Base-by-base conservation (phyloP, 768 basidiomycete species). In the Mycena vitilis region DNA sequence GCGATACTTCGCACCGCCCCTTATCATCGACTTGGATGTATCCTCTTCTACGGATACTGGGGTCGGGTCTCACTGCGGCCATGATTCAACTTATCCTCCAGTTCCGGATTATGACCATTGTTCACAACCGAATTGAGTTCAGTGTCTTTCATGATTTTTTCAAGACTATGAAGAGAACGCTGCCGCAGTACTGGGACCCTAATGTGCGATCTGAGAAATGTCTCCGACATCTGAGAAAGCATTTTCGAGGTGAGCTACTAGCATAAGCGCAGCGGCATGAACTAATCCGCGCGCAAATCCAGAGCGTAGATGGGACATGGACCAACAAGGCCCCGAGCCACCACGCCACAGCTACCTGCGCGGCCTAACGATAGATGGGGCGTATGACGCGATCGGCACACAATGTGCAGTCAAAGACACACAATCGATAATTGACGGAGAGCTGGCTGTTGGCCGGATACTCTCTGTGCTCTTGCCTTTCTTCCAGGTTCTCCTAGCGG, bases 1-100 rank as follows among this genome's bases (percentile, higher is more conserved):
- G 10, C 4, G n/a, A 40, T n/a, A 23, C 40, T n/a, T 11, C 3
- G n/a, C 54, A 13, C 7, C 54, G n/a, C 18, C 54, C 37, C 16
- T 56, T 56, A n/a, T 56, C 37, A n/a, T 38, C 36, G 10, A 40
- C 37, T 40, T 56, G 54, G 54, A 40, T 56, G 54, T 56, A 56
- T 40, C 54, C 54, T 15, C 12, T 56, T 2, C 54, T 56, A n/a
- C 54, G 54, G 16, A 30, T 56, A 12, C 13, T 12, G n/a, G 54
- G 54, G 20, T 22, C 37, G 37, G 54, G n/a, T 22, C n/a, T 56
- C 4, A 38, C 54, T 23, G 54, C 54, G 5, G 10, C 38, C 0
- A 56, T 56, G 54, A 56, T 56, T 10, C 54, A 56, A 11, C 37
- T 56, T 11, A 40, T 56, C 8, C 22, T 56, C 37, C 54, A 56